phyloP scores from a whole-genome alignment of 345 rosid species.

The Populus euphratica region DNA sequence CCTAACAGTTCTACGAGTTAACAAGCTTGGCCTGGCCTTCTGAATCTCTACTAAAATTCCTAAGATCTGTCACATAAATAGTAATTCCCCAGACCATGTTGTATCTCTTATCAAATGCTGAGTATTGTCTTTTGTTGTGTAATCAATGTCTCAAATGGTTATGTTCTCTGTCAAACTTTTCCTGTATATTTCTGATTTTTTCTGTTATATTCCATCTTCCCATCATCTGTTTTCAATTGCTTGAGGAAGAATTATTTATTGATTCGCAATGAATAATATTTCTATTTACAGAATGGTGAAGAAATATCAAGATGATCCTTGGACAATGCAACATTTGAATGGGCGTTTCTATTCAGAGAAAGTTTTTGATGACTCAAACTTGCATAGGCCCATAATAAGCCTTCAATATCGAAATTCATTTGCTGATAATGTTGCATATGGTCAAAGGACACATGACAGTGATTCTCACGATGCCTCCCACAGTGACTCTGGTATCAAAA shows the following conservation, averaged over 20 bases:
- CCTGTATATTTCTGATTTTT: not conserved
- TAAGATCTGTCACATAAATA: not conserved
- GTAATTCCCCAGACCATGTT: not conserved
- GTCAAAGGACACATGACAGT: conserved; percentile 26
- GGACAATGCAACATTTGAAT: conserved; percentile 46
- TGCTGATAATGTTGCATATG: conserved; percentile 32
- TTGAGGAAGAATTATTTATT: not conserved
- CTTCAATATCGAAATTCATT: conserved; percentile 69
- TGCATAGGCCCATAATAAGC: conserved; percentile 51
- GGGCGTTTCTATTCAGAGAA: conserved; percentile 73
- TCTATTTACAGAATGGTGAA: conserved; percentile 47
- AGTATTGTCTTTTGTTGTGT: not conserved
- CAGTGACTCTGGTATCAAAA: conserved; percentile 14
- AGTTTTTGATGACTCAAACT: conserved; percentile 61
- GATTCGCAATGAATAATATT: conserved; percentile 10
- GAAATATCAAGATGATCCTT: conserved; percentile 48
- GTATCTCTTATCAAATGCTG: not conserved
- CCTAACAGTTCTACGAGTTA: not conserved
- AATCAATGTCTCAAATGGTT: not conserved
- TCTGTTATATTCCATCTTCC: not conserved
- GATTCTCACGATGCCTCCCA: conserved; percentile 15
- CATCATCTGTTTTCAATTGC: not conserved
- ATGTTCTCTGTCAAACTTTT: no score
- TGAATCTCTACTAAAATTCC: not conserved
- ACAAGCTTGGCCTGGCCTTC: not conserved